A percentile compares a stretch with the other conserved stretches of the same genome.
Conservation (phyloP, 768 basidiomycete genomes). For the Serendipita vermifera region DNA sequence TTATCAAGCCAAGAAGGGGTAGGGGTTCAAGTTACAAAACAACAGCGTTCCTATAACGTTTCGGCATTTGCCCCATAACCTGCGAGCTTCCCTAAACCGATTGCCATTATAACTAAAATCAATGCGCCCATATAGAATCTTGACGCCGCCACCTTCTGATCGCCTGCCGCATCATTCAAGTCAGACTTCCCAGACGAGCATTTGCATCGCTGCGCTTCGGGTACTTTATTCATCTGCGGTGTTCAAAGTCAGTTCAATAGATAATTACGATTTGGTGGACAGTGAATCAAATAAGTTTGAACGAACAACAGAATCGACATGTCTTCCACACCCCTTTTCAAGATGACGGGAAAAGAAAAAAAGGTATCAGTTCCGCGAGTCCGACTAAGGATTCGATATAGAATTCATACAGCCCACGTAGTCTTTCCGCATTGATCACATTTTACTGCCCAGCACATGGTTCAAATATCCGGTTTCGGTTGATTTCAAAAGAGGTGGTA, state of each 20-base stretch:
- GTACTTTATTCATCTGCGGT: conserved; percentile 31
- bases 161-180: not conserved
- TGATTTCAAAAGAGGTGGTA: too few species aligned
- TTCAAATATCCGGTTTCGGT: too few species aligned
- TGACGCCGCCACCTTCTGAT: not conserved
- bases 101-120: not conserved
- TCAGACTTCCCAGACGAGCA: conserved; percentile 24
- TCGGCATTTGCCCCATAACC: not conserved
- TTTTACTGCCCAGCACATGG: conserved; percentile 40
- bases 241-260: conserved; percentile 21
- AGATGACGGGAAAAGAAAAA: not conserved
- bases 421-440: conserved; percentile 54
- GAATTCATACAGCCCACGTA: conserved; percentile 50
- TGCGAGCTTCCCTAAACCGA: not conserved
- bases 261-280: conserved; percentile 14
- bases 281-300: conserved; percentile 12
- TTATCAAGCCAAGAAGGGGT: not conserved
- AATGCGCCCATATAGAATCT: too few species aligned
- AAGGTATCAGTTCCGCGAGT: conserved; percentile 4
- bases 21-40: not conserved
- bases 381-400: conserved; percentile 20
- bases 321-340: conserved; percentile 54
- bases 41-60: too few species aligned
- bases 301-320: conserved; percentile 46
- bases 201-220: conserved; percentile 37